Evolutionary conservation across 257 asterid genomes (phyloP).

Genomic region (Thymus quinquecostatus): DNA sequence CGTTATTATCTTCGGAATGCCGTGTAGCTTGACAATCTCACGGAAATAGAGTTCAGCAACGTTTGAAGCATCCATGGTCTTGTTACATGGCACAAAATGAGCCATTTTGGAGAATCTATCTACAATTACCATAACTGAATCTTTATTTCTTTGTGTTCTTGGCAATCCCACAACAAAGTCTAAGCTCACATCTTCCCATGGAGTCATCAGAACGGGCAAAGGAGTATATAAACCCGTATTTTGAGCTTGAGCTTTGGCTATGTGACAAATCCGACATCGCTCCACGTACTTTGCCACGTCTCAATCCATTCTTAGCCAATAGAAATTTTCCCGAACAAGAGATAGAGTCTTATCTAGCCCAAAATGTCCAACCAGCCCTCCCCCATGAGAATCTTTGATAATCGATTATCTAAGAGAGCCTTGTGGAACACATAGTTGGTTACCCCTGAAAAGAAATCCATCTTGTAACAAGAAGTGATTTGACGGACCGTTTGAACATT

Average conservation of each 20-base stretch:
- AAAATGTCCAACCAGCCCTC: not conserved
- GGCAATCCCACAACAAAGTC: too few relatives aligned
- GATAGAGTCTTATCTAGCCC: not conserved
- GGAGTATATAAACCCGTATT: not conserved
- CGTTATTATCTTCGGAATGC: not conserved
- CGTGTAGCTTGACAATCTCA: conserved; percentile 3
- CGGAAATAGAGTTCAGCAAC: not conserved
- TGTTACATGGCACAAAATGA: not conserved
- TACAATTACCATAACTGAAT: too few relatives aligned
- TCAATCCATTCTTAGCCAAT: too few relatives aligned
- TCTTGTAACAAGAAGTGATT: conserved; percentile 13
- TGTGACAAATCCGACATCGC: too few relatives aligned
- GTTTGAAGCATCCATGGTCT: not conserved
- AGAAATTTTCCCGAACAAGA: too few relatives aligned
- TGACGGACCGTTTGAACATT: not conserved
- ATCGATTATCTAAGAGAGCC: not conserved
- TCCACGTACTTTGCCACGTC: too few relatives aligned
- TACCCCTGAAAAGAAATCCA: not conserved
- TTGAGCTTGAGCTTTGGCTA: too few relatives aligned
- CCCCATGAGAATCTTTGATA: not conserved
- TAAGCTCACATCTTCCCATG: too few relatives aligned
- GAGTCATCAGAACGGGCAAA: too few relatives aligned
- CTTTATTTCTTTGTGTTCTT: too few relatives aligned
- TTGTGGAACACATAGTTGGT: not conserved
- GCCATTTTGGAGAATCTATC: too few relatives aligned